phyloP scores from a whole-genome alignment of 2,329 filamentous ascomycete species.

The Sporothrix mexicana region DNA sequence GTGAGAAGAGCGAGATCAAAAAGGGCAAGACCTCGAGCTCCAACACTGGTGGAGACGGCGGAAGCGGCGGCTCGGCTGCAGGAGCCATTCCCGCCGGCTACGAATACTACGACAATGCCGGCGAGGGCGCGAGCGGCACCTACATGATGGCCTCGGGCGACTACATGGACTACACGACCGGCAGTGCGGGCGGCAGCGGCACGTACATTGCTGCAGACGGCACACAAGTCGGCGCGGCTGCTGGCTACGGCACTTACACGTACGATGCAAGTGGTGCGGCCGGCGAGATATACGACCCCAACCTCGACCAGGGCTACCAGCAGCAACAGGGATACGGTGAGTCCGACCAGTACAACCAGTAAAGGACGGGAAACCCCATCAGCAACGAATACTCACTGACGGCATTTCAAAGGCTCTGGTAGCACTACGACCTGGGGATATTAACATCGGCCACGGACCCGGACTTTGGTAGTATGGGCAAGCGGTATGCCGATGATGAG shows the following conservation, averaged over 20 bases:
- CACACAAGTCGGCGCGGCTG: not conserved
- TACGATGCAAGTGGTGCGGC: not conserved
- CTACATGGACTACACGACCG: not conserved
- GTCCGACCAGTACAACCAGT: not conserved
- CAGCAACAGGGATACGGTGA: slow-evolving; percentile 20
- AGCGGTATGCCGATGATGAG: not conserved
- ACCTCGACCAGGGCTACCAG: slow-evolving; percentile 1
- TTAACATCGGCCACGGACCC: not conserved
- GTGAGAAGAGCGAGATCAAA: slow-evolving; percentile 30
- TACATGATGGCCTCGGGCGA: slow-evolving; percentile 14
- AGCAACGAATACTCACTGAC: no score
- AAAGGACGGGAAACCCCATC: not conserved
- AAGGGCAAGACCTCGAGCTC: not conserved
- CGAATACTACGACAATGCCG: not conserved
- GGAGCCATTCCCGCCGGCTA: not conserved
- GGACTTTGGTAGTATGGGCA: not conserved
- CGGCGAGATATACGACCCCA: not conserved
- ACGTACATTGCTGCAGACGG: not conserved
- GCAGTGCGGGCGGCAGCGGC: not conserved
- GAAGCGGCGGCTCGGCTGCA: not conserved
- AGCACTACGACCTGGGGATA: slow-evolving; percentile 11
- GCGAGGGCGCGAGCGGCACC: not conserved
- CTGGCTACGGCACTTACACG: not conserved
- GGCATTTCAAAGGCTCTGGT: not conserved
- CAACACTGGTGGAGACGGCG: not conserved